These are phyloP conservation scores for Seiridium cupressi DNA, from an alignment of 2,329 filamentous ascomycete species.

Conservation along the genomic window DNA sequence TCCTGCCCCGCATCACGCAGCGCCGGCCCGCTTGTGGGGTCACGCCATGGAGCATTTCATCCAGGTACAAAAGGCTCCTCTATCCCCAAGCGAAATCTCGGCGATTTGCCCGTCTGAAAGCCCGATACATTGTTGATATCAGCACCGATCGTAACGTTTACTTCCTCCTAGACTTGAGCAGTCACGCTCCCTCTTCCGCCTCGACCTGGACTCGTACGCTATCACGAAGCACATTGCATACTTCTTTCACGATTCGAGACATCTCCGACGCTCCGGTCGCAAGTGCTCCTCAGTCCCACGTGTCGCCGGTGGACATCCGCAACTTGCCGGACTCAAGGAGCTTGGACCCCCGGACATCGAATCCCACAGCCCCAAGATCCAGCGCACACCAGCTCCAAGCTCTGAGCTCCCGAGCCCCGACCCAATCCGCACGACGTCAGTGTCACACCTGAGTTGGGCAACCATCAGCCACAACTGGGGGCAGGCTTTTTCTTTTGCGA, in stretches of 20 bases:
- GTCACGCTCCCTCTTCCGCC: too few species aligned
- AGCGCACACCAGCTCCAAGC: too few species aligned
- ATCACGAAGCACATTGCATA: too few species aligned
- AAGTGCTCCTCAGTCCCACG: neutral
- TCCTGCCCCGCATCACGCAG: neutral
- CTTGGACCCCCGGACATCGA: neutral
- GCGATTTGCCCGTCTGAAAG: neutral
- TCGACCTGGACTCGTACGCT: too few species aligned
- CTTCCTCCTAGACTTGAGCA: neutral
- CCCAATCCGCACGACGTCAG: neutral
- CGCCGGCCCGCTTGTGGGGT: neutral
- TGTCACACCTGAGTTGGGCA: neutral
- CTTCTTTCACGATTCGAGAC: too few species aligned
- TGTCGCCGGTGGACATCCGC: neutral
- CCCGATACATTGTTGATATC: neutral
- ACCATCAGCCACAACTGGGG: neutral
- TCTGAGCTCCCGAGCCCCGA: too few species aligned
- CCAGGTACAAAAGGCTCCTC: conserved; percentile 13
- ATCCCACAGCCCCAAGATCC: neutral
- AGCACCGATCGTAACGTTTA: neutral
- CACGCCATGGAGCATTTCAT: neutral
- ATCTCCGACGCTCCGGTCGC: neutral
- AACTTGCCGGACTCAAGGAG: neutral
- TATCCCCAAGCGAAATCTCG: conserved; percentile 7
- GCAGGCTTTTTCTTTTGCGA: neutral